Evolutionary conservation across 1,284 basidiomycete species (phyloP), one percentile per base, ranked within the genome.

Genomic region (Leccinum subrobustum): DNA sequence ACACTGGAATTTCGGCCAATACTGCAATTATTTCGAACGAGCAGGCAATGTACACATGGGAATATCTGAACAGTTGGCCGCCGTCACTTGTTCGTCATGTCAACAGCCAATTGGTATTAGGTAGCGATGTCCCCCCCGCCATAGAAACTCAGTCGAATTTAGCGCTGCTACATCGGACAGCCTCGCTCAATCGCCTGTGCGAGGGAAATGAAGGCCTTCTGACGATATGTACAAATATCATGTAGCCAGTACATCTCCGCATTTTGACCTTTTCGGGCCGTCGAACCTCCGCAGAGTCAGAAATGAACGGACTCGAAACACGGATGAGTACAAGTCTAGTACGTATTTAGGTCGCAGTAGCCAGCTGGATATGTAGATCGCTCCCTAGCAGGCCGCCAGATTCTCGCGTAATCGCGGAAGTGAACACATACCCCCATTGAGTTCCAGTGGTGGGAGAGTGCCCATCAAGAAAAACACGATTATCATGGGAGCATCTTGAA

Each of bases 331-430:
- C 55, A 8, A 53, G 39, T 42, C 42, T 31, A 56, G 57, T 71
- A 71, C 70, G 67, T 72, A 71, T 68, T 60, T 55, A 53, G 56
- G 42, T 52, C 60, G 60, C 61, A 53, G 53, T 60, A 20, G 11
- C 20, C 18, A 56, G 55, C 67, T 60, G 63, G 63, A 42, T 70
- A 66, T 61, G 69, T 70, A 69, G 67, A 69, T 70, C 67, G 63
- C 58, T 60, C 33, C 16, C 47, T 54, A 52, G 42, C 61, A 58
- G 58, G 47, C 60, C 56, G 60, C 57, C 48, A 57, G 60, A 60
- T 61, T 58, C 59, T 64, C 66, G 58, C 72, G 66, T 73, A 69
- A 73, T 69, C 51, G 54, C 71, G 68, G 70, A 70, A 72, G 67
- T 74, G 65, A 69, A 71, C 12, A 50, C 52, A 52, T 52, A 29